Evolutionary conservation across 176 grass and related monocot species (phyloP), one percentile per base, ranked within the genome.

Genomic region (Dactylis glomerata): DNA sequence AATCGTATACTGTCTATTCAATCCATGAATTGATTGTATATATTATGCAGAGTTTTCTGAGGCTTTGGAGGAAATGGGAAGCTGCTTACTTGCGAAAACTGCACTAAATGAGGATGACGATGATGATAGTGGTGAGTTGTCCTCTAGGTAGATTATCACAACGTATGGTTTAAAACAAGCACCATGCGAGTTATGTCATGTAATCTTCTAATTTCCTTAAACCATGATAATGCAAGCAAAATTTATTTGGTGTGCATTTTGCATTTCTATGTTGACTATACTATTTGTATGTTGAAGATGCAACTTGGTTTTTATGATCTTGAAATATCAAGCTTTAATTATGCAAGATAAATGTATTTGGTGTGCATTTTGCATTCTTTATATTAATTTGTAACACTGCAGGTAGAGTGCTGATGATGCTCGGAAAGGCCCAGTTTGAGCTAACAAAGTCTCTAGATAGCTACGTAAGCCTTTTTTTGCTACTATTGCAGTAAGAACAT

Each of bases 371-470:
- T 34, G 3, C 45, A 4, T 86, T 67, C 15, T 52, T 86, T 68
- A 49, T 45, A 85, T 59, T 81, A 31, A 76, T 86, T 75, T 32
- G 27, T 7, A 66, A 34, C 34, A 17, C 8, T 84, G 66, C 88
- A 98, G 96, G 92, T 27, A 93, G 85, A 73, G 87, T 92, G 86
- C 64, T 98, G 59, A 92, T 95, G 89, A 81, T 85, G 90, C 84
- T 95, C 30, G 95, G 95, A 37, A 95, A 95, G 83, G 71, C 68
- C 62, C 95, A 98, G 49, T 93, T 92, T 80, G 92, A 88, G 58
- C 78, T 98, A 73, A 91, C 88, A 66, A 94, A 92, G 82, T 58
- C 90, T 72, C 76, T 93, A 8, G 80, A 95, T 78, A 92, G 73
- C 78, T 98, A 98, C 67, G 96, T 98, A 79, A 93, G 91, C 87